Evolutionary conservation across 2,329 filamentous ascomycete genomes (phyloP), one percentile per base, ranked within the genome.

Genomic region (Penicillium polonicum): DNA sequence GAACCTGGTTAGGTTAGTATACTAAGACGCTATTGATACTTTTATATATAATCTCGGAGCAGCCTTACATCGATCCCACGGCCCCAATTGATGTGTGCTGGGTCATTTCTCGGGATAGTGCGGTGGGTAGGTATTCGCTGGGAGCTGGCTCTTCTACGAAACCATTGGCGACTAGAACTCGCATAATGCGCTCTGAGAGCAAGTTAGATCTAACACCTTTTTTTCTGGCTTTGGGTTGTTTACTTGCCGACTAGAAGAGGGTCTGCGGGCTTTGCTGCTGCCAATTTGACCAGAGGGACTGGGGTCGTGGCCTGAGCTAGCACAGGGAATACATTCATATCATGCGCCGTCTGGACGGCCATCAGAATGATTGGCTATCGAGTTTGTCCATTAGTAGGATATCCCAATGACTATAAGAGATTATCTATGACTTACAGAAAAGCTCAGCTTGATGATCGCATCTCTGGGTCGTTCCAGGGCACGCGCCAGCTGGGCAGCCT

Each of bases 221-320:
- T 38, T 17, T 7, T 8, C 33, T 5, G 1, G 7, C n/a, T 23
- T 3, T 4, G 0, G 0, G 17, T 2, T 7, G 7, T 35, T 25
- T 3, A 60, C 63, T 51, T 5, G 64, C 66, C 66, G 12, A 69
- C 66, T 17, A 69, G 42, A 1, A 68, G 41, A 7, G 64, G 63
- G 51, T 69, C 63, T 2, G 65, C 65, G 1, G 61, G 55, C 36
- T 68, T 69, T 27, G 51, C 36, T 8, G 52, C 61, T 2, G 65
- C 64, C 10, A 69, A 35, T 19, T 68, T 57, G 5, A 39, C 23
- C 46, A 63, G 21, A 8, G 58, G 10, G 17, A 67, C 59, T 29
- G 60, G 59, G 12, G 12, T 42, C 2, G 56, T 61, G 3, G 64
- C 58, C 17, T 58, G 29, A 5, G 62, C 57, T n/a, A 68, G 43